These are phyloP conservation scores for Candida parachauliodes DNA, from an alignment of 805 yeast species.

Conservation along the genomic window DNA sequence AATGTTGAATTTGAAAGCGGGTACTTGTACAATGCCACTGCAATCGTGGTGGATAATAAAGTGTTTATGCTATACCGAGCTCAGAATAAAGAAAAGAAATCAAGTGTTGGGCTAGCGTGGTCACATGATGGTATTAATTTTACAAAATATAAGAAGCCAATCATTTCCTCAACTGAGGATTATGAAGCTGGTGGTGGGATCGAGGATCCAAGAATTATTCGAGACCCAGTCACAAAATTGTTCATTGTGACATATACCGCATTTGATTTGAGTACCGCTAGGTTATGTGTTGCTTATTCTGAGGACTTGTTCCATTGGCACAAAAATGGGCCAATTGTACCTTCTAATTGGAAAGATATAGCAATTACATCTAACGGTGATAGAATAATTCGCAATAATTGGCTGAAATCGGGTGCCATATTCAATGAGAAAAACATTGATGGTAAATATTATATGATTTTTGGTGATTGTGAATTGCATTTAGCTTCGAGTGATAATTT, in stretches of 20 bases:
- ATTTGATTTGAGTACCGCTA: constrained; percentile 29
- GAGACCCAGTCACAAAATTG: constrained; percentile 31
- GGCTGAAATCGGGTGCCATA: constrained; percentile 43
- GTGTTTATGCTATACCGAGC: constrained; percentile 39
- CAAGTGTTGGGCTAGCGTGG: constrained; percentile 41
- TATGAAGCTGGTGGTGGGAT: constrained; percentile 41
- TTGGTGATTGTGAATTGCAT: constrained; percentile 40
- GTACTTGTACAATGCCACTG: constrained; percentile 40
- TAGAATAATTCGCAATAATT: constrained; percentile 25
- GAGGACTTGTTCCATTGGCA: constrained; percentile 35
- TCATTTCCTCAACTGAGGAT: constrained; percentile 32
- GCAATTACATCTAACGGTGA: constrained; percentile 22
- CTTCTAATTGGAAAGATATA: constrained; percentile 31
- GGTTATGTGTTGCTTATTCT: constrained; percentile 39
- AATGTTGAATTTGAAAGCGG: constrained; percentile 34
- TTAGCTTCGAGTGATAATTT: constrained; percentile 34
- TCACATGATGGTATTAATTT: constrained; percentile 36
- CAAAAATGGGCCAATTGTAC: constrained; percentile 34
- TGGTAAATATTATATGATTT: constrained; percentile 40
- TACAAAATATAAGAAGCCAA: constrained; percentile 26
- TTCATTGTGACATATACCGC: constrained; percentile 42
- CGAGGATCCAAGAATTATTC: constrained; percentile 41
- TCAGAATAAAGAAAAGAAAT: constrained; percentile 29
- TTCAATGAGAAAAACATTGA: constrained; percentile 29
- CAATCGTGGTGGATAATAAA: constrained; percentile 35